Conservation (phyloP, 306 rosid species). For the Medicago arabica region DNA sequence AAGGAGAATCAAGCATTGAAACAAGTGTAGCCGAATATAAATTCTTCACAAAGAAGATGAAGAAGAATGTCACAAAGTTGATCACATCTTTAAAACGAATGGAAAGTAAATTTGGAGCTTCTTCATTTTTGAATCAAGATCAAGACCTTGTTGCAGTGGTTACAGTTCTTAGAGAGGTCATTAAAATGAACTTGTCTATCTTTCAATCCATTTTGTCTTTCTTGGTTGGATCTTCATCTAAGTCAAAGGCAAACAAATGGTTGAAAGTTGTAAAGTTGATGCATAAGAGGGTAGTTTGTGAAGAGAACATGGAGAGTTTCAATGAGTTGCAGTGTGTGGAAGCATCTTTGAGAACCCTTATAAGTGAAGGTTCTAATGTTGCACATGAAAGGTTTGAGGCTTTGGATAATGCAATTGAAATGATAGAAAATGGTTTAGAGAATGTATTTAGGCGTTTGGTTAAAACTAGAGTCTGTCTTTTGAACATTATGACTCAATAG, state of each 20-base stretch:
- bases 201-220: slow-evolving; percentile 51
- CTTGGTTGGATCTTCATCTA: slow-evolving; percentile 8
- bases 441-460: slow-evolving; percentile 62
- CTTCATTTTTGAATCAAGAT: slow-evolving; percentile 39
- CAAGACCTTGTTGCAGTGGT: slow-evolving; percentile 44
- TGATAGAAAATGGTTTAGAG: slow-evolving; percentile 62
- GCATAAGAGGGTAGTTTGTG: slow-evolving; percentile 17
- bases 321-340: slow-evolving; percentile 29
- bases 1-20: slow-evolving; percentile 57
- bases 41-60: slow-evolving; percentile 58
- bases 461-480: slow-evolving; percentile 62
- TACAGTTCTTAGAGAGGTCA: slow-evolving; percentile 48
- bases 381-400: slow-evolving; percentile 44
- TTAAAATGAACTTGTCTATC: slow-evolving; percentile 41
- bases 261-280: slow-evolving; percentile 3
- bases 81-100: slow-evolving; percentile 48
- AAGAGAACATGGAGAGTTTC: neutral
- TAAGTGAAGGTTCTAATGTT: slow-evolving; percentile 27
- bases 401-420: slow-evolving; percentile 59
- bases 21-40: slow-evolving; percentile 46
- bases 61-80: slow-evolving; percentile 58
- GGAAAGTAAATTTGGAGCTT: slow-evolving; percentile 47
- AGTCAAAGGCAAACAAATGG: slow-evolving; percentile 39
- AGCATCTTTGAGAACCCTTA: slow-evolving; percentile 16
- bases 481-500: slow-evolving; percentile 67